Evolutionary conservation across 306 rosid genomes (phyloP).

Genomic region (Amphicarpaea edgeworthii): DNA sequence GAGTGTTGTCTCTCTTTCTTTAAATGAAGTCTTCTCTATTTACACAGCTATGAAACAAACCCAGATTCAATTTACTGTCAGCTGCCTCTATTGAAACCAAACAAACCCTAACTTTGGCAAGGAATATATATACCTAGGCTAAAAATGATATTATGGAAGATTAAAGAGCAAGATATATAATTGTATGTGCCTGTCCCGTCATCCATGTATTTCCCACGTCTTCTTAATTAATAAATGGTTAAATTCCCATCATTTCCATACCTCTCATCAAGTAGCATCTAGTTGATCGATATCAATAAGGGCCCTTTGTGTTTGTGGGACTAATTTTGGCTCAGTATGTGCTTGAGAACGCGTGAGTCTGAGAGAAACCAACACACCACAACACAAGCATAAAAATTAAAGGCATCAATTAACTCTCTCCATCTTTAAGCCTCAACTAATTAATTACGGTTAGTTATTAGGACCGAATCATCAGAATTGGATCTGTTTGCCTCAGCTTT

Average conservation of each 20-base stretch:
- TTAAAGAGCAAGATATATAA: neutral
- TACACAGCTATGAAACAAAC: too few relatives aligned
- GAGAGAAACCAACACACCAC: conserved; percentile 19
- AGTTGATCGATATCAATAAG: conserved; percentile 35
- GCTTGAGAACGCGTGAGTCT: conserved; percentile 43
- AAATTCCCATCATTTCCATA: conserved; percentile 25
- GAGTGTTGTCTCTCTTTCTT: too few relatives aligned
- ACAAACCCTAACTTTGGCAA: too few relatives aligned
- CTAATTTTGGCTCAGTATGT: conserved; percentile 22
- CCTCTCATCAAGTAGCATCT: conserved; percentile 44
- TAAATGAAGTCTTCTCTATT: too few relatives aligned
- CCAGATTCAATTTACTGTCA: too few relatives aligned
- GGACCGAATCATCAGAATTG: conserved; percentile 33
- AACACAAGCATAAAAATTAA: conserved; percentile 13
- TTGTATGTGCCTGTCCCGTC: neutral
- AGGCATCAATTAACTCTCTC: conserved; percentile 1
- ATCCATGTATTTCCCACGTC: neutral
- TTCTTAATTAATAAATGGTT: conserved; percentile 20
- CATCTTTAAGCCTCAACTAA: conserved; percentile 51
- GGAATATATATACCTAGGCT: too few relatives aligned
- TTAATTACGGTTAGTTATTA: conserved; percentile 36
- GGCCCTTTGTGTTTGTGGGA: conserved; percentile 44
- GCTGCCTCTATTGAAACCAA: too few relatives aligned
- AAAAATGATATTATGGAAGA: neutral
- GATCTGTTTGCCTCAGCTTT: conserved; percentile 34